A percentile compares a stretch with the other conserved stretches of the same genome.
Evolutionary conservation across 768 basidiomycete species (phyloP).

Genomic region (Mycena floridula): DNA sequence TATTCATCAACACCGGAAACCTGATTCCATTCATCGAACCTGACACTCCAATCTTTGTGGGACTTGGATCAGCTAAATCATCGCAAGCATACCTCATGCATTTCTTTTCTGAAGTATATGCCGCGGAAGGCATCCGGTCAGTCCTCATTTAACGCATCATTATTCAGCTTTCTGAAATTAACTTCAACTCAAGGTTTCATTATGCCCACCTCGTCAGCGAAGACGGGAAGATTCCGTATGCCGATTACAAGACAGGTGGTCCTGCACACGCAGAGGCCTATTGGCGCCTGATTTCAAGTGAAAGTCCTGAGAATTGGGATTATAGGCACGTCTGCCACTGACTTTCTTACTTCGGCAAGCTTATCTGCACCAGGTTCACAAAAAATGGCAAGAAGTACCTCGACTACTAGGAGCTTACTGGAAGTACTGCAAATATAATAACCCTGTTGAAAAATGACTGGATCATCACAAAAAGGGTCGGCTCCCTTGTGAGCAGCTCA

Average conservation of each 20-base stretch:
- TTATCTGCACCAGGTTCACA: no score
- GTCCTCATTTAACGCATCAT: neutral
- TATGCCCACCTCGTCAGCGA: constrained; percentile 20
- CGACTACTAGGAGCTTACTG: no score
- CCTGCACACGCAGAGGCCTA: constrained; percentile 20
- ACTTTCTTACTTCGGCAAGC: neutral
- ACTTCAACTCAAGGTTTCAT: constrained; percentile 26
- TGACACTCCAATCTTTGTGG: constrained; percentile 5
- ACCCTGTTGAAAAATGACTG: no score
- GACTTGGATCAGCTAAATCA: constrained; percentile 19
- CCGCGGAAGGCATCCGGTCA: constrained; percentile 15
- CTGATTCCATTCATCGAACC: constrained; percentile 17
- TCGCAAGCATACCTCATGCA: constrained; percentile 16
- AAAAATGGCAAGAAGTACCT: no score
- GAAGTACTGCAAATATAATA: no score
- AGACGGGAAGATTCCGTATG: constrained; percentile 10
- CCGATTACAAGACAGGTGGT: constrained; percentile 17
- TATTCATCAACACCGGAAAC: constrained; percentile 27
- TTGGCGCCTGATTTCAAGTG: constrained; percentile 15
- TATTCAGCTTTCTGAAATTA: neutral
- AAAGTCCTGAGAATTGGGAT: neutral
- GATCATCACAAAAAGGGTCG: no score
- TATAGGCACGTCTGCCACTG: constrained; percentile 3
- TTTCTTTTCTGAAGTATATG: constrained; percentile 14
- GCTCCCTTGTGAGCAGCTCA: no score